Evolutionary conservation across 2,329 filamentous ascomycete genomes (phyloP).

Genomic region (Verticillium nonalfalfae): DNA sequence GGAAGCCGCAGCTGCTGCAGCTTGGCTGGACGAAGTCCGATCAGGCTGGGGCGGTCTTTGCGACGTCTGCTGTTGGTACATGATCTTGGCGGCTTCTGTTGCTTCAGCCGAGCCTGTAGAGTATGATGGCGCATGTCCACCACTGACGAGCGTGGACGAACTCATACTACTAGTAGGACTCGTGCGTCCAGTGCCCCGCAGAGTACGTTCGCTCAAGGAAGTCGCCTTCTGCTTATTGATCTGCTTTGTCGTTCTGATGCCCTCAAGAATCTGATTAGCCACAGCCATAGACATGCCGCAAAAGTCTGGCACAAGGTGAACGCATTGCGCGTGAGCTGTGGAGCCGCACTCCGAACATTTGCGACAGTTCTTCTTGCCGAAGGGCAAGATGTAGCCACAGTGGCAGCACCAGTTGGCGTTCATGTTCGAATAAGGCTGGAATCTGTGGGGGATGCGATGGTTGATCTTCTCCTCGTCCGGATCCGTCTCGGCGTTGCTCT

Average conservation of each 20-base stretch:
- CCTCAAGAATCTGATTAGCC: conserved; percentile 87
- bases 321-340: conserved; percentile 85
- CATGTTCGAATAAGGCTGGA: conserved; percentile 94
- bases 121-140: conserved; percentile 15
- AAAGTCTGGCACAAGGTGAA: conserved; percentile 95
- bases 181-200: conserved; percentile 45
- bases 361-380: conserved; percentile 91
- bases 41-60: conserved; percentile 45
- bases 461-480: conserved; percentile 99
- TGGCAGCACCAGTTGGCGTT: conserved; percentile 99
- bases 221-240: conserved; percentile 52
- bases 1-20: conserved; percentile 48
- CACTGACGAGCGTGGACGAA: conserved; percentile 15
- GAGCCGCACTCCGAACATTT: conserved; percentile 91
- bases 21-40: conserved; percentile 44
- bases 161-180: conserved; percentile 32
- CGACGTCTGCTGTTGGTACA: conserved; percentile 48
- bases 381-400: conserved; percentile 90
- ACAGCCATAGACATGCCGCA: conserved; percentile 99
- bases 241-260: conserved; percentile 74
- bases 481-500: conserved; percentile 96
- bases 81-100: conserved; percentile 57
- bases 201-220: conserved; percentile 58
- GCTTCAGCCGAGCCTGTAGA: conserved; percentile 36
- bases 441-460: conserved; percentile 95